Evolutionary conservation across 306 rosid genomes (phyloP).

Genomic region (Senna tora): DNA sequence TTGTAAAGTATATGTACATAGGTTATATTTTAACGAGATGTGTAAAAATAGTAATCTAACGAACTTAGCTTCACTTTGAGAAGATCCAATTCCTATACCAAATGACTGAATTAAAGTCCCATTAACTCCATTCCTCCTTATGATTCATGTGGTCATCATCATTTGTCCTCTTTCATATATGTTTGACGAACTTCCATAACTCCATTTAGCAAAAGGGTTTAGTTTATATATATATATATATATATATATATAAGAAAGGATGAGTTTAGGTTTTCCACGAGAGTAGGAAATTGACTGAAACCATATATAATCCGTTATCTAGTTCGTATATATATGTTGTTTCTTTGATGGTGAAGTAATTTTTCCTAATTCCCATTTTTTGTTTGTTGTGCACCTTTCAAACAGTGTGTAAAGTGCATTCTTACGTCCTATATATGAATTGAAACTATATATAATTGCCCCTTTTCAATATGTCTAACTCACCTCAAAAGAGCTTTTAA

Average conservation of each 20-base stretch:
- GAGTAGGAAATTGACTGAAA: conserved; percentile 30
- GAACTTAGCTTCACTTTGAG: too few species aligned
- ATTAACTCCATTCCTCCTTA: conserved; percentile 28
- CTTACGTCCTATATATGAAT: background rate
- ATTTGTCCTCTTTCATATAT: conserved; percentile 13
- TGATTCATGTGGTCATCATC: background rate
- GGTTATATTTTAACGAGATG: too few species aligned
- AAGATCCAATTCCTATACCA: too few species aligned
- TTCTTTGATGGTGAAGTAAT: conserved; percentile 3
- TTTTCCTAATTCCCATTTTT: background rate
- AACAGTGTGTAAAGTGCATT: background rate
- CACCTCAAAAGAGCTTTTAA: too few species aligned
- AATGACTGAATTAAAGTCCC: too few species aligned
- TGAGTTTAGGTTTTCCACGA: conserved; percentile 43
- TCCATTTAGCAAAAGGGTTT: conserved; percentile 17
- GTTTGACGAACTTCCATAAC: conserved; percentile 28
- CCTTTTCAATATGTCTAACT: too few species aligned
- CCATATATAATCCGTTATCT: conserved; percentile 34
- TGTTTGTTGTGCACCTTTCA: background rate
- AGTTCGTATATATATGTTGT: background rate
- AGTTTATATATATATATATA: conserved; percentile 12
- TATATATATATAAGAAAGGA: conserved; percentile 34
- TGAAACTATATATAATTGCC: background rate
- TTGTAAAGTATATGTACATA: too few species aligned
- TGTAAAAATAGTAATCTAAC: too few species aligned